Conservation (phyloP, 139 green algal species). For the Dunaliella primolecta region DNA sequence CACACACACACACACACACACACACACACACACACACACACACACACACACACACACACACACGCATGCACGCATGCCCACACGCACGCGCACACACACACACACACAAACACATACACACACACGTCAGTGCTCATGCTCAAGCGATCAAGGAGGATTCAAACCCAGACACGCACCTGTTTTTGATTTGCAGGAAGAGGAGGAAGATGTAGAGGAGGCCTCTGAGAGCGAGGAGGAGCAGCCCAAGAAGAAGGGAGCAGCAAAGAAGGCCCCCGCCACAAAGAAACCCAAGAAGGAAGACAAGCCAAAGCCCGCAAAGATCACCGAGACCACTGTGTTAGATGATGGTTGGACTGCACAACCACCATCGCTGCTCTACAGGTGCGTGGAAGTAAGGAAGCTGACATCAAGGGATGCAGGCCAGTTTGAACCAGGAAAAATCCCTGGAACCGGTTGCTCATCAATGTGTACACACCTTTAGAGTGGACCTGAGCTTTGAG, state of each 20-base stretch:
- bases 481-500: no score
- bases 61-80: neutral
- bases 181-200: neutral
- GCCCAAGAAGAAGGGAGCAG: neutral
- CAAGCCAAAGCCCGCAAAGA: neutral
- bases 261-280: constrained; percentile 16
- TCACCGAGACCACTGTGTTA: neutral
- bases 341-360: neutral
- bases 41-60: no score
- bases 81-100: neutral
- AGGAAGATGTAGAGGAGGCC: neutral
- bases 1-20: no score
- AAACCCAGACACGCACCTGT: no score
- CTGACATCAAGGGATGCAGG: no score
- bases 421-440: no score
- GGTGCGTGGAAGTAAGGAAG: no score
- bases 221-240: neutral
- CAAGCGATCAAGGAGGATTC: no score
- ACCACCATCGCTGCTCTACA: constrained; percentile 45
- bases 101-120: neutral
- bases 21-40: no score
- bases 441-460: no score
- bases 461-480: no score
- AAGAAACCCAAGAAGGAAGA: constrained; percentile 7
- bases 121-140: no score